phyloP scores from a whole-genome alignment of 495 filamentous ascomycete genomes.

The Xylaria flabelliformis region DNA sequence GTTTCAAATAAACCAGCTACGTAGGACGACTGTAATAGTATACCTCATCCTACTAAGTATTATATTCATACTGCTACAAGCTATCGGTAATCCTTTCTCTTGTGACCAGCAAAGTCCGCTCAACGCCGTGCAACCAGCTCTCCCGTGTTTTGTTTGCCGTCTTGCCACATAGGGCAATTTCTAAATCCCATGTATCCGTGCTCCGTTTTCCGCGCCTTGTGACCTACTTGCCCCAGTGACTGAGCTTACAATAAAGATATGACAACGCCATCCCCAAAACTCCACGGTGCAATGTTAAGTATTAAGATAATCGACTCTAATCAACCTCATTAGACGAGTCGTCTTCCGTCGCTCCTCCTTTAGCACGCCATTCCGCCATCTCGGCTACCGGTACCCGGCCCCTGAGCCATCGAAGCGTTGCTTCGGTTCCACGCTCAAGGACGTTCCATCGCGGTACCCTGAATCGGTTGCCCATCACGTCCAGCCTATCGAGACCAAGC shows the following conservation, averaged over 20 bases:
- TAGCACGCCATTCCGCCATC: conserved; percentile 54
- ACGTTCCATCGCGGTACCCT: conserved; percentile 86
- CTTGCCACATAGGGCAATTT: neutral
- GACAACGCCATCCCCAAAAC: conserved; percentile 27
- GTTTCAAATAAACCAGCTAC: neutral
- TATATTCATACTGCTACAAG: conserved; percentile 4
- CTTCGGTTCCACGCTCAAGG: conserved; percentile 86
- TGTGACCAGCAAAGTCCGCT: neutral
- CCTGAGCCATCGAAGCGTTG: conserved; percentile 81
- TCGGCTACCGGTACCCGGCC: conserved; percentile 76
- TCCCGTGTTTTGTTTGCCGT: neutral
- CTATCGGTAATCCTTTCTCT: neutral
- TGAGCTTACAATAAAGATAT: no score
- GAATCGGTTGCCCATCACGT: conserved; percentile 82
- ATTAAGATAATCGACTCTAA: conserved; percentile 28
- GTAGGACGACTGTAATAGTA: neutral
- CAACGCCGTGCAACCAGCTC: neutral
- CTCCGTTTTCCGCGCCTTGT: conserved; percentile 10
- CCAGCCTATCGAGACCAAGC: conserved; percentile 60
- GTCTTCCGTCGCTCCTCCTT: conserved; percentile 41
- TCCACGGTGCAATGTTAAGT: conserved; percentile 19
- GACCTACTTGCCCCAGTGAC: neutral
- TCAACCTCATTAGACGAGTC: conserved; percentile 45
- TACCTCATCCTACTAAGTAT: neutral
- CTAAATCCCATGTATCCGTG: neutral